Conservation (phyloP, 352 stramenopile genomes). For the Pythium rishiriense region DNA sequence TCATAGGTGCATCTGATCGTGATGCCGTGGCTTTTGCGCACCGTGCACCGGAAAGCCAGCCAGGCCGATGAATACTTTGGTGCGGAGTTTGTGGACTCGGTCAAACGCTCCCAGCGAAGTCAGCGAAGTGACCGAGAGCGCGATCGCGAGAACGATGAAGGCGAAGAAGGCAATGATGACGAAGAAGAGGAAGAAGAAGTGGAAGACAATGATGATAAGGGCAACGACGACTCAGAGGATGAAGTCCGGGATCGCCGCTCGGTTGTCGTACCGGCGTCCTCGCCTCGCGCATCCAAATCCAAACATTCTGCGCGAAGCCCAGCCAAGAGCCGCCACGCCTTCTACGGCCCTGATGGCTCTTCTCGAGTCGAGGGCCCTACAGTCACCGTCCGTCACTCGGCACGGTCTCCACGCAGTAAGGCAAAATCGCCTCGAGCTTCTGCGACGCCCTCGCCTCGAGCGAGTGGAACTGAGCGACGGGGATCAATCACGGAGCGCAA, state of each 20-base stretch:
- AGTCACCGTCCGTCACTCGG: neutral
- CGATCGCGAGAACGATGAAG: neutral
- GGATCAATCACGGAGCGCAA: neutral
- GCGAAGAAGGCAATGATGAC: slow-evolving; percentile 6
- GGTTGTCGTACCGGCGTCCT: slow-evolving; percentile 20
- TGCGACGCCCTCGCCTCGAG: slow-evolving; percentile 1
- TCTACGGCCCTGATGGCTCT: slow-evolving; percentile 47
- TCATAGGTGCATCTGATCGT: slow-evolving; percentile 60
- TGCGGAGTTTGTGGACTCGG: slow-evolving; percentile 61
- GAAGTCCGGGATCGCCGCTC: slow-evolving; percentile 17
- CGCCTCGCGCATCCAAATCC: slow-evolving; percentile 8
- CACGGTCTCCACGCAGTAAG: slow-evolving; percentile 14
- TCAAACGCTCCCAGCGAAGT: slow-evolving; percentile 28
- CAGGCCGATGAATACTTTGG: slow-evolving; percentile 72
- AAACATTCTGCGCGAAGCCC: slow-evolving; percentile 12
- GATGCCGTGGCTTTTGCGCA: slow-evolving; percentile 61
- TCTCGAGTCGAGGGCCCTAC: slow-evolving; percentile 18
- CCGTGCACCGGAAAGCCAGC: slow-evolving; percentile 64
- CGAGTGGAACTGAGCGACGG: neutral
- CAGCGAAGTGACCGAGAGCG: slow-evolving; percentile 11
- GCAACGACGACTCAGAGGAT: slow-evolving; percentile 30
- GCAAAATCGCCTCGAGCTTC: neutral
- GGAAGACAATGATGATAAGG: slow-evolving; percentile 14
- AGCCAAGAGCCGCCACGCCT: slow-evolving; percentile 31
- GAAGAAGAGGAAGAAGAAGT: slow-evolving; percentile 13